Conservation (phyloP, 768 basidiomycete species). For the Atractiella rhizophila region DNA sequence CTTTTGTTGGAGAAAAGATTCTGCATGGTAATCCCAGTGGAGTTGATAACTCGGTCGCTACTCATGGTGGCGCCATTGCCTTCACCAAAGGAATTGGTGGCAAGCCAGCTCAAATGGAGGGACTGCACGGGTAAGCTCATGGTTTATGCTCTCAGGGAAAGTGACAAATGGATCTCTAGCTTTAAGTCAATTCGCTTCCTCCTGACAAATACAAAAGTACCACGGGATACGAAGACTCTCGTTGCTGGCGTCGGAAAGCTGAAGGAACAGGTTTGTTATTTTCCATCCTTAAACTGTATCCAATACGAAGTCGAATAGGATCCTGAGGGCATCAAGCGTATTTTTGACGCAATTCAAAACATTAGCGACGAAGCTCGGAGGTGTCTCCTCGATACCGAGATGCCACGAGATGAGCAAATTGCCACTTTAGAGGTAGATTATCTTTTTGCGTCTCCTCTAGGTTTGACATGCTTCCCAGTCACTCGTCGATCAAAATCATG, state of each 20-base stretch:
- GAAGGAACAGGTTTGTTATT: conserved; percentile 25
- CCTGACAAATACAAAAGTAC: conserved; percentile 74
- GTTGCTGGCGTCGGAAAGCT: conserved; percentile 65
- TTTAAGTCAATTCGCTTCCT: conserved; percentile 78
- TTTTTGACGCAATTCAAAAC: conserved; percentile 54
- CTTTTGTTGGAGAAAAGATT: conserved; percentile 84
- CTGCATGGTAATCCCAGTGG: conserved; percentile 93
- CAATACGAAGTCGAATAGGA: conserved; percentile 27
- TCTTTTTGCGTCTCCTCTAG: conserved; percentile 9
- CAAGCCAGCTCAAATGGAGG: conserved; percentile 52
- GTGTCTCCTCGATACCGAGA: conserved; percentile 44
- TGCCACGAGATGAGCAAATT: conserved; percentile 41
- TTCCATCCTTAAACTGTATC: not conserved
- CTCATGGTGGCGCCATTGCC: conserved; percentile 71
- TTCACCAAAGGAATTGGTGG: conserved; percentile 49
- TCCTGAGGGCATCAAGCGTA: conserved; percentile 54
- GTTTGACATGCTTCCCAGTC: conserved; percentile 26
- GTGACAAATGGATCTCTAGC: conserved; percentile 25
- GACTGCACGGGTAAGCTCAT: conserved; percentile 47
- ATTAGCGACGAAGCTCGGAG: conserved; percentile 61
- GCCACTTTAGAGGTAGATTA: conserved; percentile 44
- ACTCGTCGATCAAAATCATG: conserved; percentile 72
- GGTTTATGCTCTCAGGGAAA: not conserved
- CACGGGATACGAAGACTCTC: conserved; percentile 77
- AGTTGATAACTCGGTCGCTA: conserved; percentile 82